These are phyloP conservation scores for Chiua sp. DNA, from an alignment of 1,284 basidiomycete genomes.

Conservation along the genomic window DNA sequence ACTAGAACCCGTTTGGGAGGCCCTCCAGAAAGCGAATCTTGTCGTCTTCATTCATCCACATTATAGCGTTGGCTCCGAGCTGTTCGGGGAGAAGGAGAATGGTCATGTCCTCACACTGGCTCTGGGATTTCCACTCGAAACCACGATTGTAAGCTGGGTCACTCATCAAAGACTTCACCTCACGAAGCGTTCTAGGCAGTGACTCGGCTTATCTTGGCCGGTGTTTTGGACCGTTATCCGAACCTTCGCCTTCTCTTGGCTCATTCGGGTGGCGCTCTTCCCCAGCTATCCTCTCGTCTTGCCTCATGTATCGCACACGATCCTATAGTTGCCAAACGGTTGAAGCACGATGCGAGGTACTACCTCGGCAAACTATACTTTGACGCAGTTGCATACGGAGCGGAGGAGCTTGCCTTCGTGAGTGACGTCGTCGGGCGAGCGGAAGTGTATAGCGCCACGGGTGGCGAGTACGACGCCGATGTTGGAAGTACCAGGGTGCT, in stretches of 20 bases:
- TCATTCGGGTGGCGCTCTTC: constrained; percentile 84
- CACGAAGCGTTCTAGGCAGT: constrained; percentile 56
- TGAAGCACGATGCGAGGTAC: constrained; percentile 83
- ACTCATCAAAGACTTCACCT: constrained; percentile 6
- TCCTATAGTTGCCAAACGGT: constrained; percentile 71
- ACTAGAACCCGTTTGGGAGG: constrained; percentile 80
- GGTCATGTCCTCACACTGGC: constrained; percentile 88
- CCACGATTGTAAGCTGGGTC: constrained; percentile 69
- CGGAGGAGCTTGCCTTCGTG: constrained; percentile 82
- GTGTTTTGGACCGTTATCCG: constrained; percentile 80
- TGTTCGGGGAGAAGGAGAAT: constrained; percentile 77
- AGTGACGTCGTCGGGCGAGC: constrained; percentile 72
- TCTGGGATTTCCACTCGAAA: constrained; percentile 89
- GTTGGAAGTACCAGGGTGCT: constrained; percentile 66
- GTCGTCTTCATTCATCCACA: constrained; percentile 86
- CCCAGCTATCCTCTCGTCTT: constrained; percentile 80
- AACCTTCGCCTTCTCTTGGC: constrained; percentile 77
- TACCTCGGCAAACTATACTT: constrained; percentile 82
- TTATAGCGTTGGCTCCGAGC: constrained; percentile 71
- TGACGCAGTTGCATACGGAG: constrained; percentile 85
- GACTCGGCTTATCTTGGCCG: constrained; percentile 81
- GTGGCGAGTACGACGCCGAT: constrained; percentile 37
- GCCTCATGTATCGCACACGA: constrained; percentile 87
- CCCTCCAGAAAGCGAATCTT: constrained; percentile 67
- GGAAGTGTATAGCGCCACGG: constrained; percentile 48